These are phyloP conservation scores for Dryadomyces quercivorus DNA, from an alignment of 2,329 filamentous ascomycete genomes.

Conservation along the genomic window DNA sequence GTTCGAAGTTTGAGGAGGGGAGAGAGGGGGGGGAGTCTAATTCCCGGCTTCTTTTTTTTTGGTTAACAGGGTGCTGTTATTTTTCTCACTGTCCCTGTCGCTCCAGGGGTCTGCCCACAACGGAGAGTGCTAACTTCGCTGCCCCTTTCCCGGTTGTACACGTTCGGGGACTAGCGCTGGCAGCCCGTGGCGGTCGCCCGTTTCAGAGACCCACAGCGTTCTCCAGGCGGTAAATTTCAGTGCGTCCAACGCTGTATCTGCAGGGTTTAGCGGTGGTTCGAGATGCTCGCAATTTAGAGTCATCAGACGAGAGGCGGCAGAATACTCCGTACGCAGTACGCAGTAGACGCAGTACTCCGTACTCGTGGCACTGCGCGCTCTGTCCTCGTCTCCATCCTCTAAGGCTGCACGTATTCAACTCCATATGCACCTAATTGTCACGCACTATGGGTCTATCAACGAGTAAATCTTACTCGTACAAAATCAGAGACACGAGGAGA, in stretches of 20 bases:
- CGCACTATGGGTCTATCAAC: too few relatives aligned
- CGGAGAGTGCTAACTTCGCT: neutral
- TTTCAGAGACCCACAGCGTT: constrained; percentile 1
- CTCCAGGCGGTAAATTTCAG: neutral
- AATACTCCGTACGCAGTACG: neutral
- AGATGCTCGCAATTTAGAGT: too few relatives aligned
- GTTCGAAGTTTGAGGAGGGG: neutral
- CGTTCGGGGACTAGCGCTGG: neutral
- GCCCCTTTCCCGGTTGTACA: neutral
- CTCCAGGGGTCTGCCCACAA: neutral
- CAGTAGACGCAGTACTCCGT: too few relatives aligned
- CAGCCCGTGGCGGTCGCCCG: constrained; percentile 3
- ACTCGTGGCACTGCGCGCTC: too few relatives aligned
- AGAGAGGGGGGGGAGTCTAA: neutral
- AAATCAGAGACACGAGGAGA: too few relatives aligned
- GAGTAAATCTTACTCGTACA: too few relatives aligned
- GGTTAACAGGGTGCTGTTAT: neutral
- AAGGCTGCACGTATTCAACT: too few relatives aligned
- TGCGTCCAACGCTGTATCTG: too few relatives aligned
- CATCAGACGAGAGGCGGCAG: neutral
- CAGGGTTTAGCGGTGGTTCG: too few relatives aligned
- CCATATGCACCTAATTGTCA: too few relatives aligned
- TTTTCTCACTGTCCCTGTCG: neutral
- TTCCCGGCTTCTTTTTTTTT: neutral
- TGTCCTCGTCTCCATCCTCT: too few relatives aligned